Evolutionary conservation across 495 filamentous ascomycete genomes (phyloP), one percentile per base, ranked within the genome.

Genomic region (Elasticomyces elasticus): DNA sequence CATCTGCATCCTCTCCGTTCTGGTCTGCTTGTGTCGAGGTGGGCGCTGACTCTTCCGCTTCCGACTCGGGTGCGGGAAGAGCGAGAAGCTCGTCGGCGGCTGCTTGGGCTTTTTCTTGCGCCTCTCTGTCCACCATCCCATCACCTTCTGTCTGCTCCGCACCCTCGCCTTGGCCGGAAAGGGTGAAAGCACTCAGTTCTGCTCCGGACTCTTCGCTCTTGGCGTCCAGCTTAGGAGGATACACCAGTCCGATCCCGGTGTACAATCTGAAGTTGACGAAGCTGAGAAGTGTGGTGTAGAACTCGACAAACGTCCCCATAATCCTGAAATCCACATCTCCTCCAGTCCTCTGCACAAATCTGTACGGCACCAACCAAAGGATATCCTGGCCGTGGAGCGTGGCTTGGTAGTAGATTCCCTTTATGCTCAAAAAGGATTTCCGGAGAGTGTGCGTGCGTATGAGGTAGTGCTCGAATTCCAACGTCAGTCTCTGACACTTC

Each of bases 321-420:
- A 98, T 96, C 62, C 94, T 77, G 74, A 95, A 97, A 69, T 98
- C 92, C 44, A 98, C 82, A 69, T 97, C 92, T 13, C 83, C 86
- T 23, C 89, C 89, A 27, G 95, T 81, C 55, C 84, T 74, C 72
- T 96, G 94, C 59, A 95, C 94, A 70, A 98, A 98, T 58, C 85
- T 84, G 73, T 98, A 97, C 1, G 92, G 92, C 2, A 95, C 92
- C 19, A 98, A 74, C 92, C 92, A 98, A 66, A 98, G 74, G 47
- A 97, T 84, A 61, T 98, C 92, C 69, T 97, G 91, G n/a, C 91
- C 91, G 66, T 95, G 89, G 46, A 98, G 91, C 43, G 86, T 97
- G 7, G 90, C 94, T 73, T 98, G 94, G 71, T 97, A 98, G 72
- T 98, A 98, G 63, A 98, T 96, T 64, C 92, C 92, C 75, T 97